These are phyloP conservation scores for Limnomonas spitsbergensis DNA, from an alignment of 139 green algal species.

Conservation along the genomic window DNA sequence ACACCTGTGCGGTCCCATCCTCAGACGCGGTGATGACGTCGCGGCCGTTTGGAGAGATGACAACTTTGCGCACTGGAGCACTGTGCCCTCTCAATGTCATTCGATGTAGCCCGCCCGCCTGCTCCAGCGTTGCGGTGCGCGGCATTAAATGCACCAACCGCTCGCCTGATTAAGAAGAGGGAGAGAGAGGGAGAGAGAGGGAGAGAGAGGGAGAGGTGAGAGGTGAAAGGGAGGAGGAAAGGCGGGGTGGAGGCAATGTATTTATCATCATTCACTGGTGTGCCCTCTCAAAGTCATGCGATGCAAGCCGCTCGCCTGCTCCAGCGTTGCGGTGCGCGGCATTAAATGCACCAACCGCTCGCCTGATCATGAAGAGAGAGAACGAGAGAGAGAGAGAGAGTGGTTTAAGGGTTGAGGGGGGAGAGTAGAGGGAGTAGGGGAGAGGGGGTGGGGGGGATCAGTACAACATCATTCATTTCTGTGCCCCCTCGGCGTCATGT, in stretches of 20 bases:
- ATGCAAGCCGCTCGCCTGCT: constrained; percentile 76
- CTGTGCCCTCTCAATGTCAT: constrained; percentile 74
- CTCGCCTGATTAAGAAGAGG: constrained; percentile 3
- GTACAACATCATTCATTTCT: too few relatives aligned
- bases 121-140: constrained; percentile 62
- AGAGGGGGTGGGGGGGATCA: too few relatives aligned
- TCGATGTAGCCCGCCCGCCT: constrained; percentile 76
- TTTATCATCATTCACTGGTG: too few relatives aligned
- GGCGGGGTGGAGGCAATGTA: too few relatives aligned
- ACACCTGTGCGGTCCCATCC: constrained; percentile 55
- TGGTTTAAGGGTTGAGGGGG: too few relatives aligned
- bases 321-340: constrained; percentile 57
- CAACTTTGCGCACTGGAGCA: constrained; percentile 45
- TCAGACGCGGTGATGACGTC: constrained; percentile 69
- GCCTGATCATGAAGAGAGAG: too few relatives aligned
- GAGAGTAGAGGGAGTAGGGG: too few relatives aligned
- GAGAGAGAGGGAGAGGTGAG: too few relatives aligned
- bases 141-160: constrained; percentile 59
- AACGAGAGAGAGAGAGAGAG: too few relatives aligned
- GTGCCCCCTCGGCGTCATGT: too few relatives aligned
- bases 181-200: not conserved
- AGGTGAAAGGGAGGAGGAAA: too few relatives aligned
- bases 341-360: constrained; percentile 55
- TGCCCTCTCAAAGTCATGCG: constrained; percentile 76
- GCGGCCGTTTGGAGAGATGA: constrained; percentile 66